These are phyloP conservation scores for Fraxinus anomala DNA, from an alignment of 257 asterid species.

Conservation along the genomic window DNA sequence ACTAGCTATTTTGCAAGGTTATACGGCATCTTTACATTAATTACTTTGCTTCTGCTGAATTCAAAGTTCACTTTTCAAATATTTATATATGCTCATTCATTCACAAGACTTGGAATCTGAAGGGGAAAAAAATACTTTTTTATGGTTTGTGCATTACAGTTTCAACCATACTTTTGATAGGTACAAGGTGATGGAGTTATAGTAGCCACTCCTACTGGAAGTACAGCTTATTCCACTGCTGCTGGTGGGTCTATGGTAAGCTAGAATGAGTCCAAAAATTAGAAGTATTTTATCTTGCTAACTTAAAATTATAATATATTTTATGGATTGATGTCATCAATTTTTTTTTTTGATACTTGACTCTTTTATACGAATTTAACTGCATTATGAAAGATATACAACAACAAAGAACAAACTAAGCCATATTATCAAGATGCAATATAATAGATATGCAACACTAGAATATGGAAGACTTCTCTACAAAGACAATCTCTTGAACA, in stretches of 20 bases:
- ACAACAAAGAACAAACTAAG: not conserved
- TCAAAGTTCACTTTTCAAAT: not conserved
- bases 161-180: constrained; percentile 40
- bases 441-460: not conserved
- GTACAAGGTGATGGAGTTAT: constrained; percentile 99
- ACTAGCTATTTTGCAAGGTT: not conserved
- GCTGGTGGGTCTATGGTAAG: constrained; percentile 99
- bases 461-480: not conserved
- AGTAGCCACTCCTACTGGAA: constrained; percentile 98
- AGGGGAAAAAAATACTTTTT: constrained; percentile 2
- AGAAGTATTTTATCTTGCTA: constrained; percentile 11
- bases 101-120: not conserved
- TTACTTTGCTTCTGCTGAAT: not conserved
- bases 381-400: not conserved
- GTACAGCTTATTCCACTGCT: constrained; percentile 98
- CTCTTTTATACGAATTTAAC: not conserved
- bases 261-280: constrained; percentile 9
- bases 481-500: not conserved
- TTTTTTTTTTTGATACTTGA: no score
- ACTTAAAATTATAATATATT: not conserved
- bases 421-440: not conserved
- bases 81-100: not conserved
- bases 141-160: constrained; percentile 14
- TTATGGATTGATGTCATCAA: not conserved
- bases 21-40: not conserved